Evolutionary conservation across 108 stramenopile species (phyloP).

Genomic region (Cyclotella baltica): DNA sequence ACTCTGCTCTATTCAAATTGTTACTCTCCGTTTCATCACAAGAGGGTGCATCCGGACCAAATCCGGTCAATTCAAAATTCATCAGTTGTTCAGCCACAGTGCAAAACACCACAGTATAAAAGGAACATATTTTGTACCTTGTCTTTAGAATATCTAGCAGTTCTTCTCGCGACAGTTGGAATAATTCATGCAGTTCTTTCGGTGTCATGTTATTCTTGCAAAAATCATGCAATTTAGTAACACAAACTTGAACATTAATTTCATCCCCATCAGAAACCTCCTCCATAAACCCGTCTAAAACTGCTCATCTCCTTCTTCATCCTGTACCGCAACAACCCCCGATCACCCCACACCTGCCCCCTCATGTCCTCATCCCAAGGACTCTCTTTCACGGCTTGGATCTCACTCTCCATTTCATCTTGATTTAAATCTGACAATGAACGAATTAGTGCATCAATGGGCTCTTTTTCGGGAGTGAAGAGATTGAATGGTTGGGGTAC

Average conservation of each 20-base stretch:
- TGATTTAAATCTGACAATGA: constrained; percentile 87
- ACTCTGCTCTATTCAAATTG: constrained; percentile 52
- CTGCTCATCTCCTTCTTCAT: constrained; percentile 80
- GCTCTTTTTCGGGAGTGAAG: constrained; percentile 64
- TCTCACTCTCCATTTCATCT: constrained; percentile 73
- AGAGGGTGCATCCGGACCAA: constrained; percentile 70
- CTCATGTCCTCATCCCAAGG: constrained; percentile 87
- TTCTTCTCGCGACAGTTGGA: constrained; percentile 78
- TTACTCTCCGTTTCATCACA: neutral
- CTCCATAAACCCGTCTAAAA: constrained; percentile 70
- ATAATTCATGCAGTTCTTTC: constrained; percentile 39
- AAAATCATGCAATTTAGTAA: constrained; percentile 54
- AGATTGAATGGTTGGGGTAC: constrained; percentile 54
- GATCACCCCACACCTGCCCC: constrained; percentile 88
- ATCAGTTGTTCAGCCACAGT: constrained; percentile 84
- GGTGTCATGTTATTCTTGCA: constrained; percentile 39
- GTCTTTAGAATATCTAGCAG: constrained; percentile 66
- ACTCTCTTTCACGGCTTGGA: constrained; percentile 58
- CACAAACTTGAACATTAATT: constrained; percentile 12
- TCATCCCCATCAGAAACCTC: constrained; percentile 47
- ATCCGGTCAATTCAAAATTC: constrained; percentile 76
- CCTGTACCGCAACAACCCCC: constrained; percentile 75
- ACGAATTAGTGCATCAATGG: constrained; percentile 72
- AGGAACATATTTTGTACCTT: constrained; percentile 74
- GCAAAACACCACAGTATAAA: constrained; percentile 77